Conservation (phyloP, 2,329 filamentous ascomycete species). For the Colletotrichum falcatum region DNA sequence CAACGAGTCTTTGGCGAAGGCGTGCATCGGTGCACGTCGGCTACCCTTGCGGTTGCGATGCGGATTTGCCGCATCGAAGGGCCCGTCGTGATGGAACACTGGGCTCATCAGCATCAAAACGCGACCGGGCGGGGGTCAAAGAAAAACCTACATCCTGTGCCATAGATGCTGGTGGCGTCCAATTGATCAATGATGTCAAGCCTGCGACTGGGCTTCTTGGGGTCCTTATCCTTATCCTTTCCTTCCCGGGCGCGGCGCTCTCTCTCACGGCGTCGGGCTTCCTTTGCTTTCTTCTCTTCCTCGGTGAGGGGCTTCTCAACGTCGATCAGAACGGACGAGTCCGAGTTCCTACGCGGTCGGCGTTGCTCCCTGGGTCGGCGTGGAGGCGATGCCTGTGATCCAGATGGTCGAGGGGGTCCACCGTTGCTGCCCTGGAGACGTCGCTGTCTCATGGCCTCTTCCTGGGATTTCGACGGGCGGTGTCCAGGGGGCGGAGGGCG, state of each 20-base stretch:
- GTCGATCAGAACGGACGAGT: slow-evolving; percentile 76
- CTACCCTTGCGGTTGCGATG: slow-evolving; percentile 90
- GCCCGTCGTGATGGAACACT: slow-evolving; percentile 98
- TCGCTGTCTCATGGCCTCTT: slow-evolving; percentile 70
- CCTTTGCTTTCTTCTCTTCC: slow-evolving; percentile 65
- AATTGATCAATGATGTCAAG: slow-evolving; percentile 96
- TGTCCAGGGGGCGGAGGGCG: slow-evolving; percentile 62
- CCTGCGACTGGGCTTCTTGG: slow-evolving; percentile 61
- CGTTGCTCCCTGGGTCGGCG: slow-evolving; percentile 55
- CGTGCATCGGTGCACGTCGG: slow-evolving; percentile 91
- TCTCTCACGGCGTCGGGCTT: slow-evolving; percentile 64
- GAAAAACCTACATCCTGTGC: slow-evolving; percentile 80
- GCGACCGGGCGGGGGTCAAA: slow-evolving; percentile 20
- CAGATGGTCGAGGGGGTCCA: slow-evolving; percentile 47
- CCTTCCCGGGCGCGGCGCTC: slow-evolving; percentile 63
- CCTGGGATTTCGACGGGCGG: slow-evolving; percentile 74
- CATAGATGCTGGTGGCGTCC: slow-evolving; percentile 96
- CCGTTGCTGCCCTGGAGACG: slow-evolving; percentile 53
- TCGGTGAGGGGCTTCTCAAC: slow-evolving; percentile 70
- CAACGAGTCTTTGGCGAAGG: slow-evolving; percentile 90
- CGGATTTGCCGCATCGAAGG: slow-evolving; percentile 95
- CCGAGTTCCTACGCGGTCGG: slow-evolving; percentile 79
- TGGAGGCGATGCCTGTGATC: slow-evolving; percentile 54
- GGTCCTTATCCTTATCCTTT: slow-evolving; percentile 61
- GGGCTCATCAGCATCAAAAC: slow-evolving; percentile 27